Conservation (phyloP, 306 rosid genomes). For the Vigna hirtella region DNA sequence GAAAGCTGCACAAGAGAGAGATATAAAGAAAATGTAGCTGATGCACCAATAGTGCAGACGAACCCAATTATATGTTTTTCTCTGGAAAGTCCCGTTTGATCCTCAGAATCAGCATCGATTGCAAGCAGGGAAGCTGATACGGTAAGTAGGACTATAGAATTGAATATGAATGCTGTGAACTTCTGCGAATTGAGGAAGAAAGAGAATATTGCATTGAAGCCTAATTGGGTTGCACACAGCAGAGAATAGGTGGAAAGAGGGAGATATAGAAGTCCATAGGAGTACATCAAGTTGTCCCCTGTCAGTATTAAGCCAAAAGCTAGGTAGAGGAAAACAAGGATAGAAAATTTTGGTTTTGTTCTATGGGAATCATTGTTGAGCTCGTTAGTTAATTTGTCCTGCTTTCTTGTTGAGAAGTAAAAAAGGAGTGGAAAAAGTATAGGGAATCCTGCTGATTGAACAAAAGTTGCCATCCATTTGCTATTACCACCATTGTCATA, state of each 20-base stretch:
- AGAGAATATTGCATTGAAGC: slow-evolving; percentile 67
- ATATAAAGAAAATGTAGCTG: slow-evolving; percentile 57
- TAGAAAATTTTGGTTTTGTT: slow-evolving; percentile 38
- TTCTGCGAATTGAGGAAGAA: slow-evolving; percentile 65
- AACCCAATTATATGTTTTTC: slow-evolving; percentile 54
- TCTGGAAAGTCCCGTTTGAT: slow-evolving; percentile 34
- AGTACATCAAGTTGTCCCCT: slow-evolving; percentile 61
- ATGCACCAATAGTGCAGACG: slow-evolving; percentile 61
- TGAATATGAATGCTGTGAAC: slow-evolving; percentile 59
- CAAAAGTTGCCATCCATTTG: slow-evolving; percentile 76
- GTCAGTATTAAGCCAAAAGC: slow-evolving; percentile 54
- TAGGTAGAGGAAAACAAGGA: slow-evolving; percentile 42
- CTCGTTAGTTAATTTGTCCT: slow-evolving; percentile 16
- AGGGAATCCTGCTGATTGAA: slow-evolving; percentile 77
- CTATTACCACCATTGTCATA: slow-evolving; percentile 73
- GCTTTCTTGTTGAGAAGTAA: slow-evolving; percentile 33
- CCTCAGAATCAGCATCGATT: slow-evolving; percentile 53
- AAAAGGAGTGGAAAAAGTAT: slow-evolving; percentile 55
- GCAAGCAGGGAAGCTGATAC: slow-evolving; percentile 64
- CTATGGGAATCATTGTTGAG: slow-evolving; percentile 35
- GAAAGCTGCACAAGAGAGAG: slow-evolving; percentile 64
- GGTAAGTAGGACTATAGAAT: slow-evolving; percentile 66
- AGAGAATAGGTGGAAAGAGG: slow-evolving; percentile 70
- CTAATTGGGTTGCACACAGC: slow-evolving; percentile 69
- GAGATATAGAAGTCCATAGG: slow-evolving; percentile 68